phyloP scores from a whole-genome alignment of 192 early-diverging fungal genomes.

The Powellomyces hirtus region DNA sequence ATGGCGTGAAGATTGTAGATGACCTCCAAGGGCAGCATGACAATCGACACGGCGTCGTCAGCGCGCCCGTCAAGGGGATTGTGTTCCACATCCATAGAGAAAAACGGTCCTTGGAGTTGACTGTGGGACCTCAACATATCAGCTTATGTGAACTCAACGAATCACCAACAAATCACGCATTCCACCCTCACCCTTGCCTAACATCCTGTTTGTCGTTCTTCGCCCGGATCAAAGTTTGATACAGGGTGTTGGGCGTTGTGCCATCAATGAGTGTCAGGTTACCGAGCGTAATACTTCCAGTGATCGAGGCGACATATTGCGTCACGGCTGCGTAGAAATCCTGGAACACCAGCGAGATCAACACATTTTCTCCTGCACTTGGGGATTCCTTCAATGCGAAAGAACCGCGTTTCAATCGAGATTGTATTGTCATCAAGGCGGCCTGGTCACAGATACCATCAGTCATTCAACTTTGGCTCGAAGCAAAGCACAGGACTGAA shows the following conservation, averaged over 20 bases:
- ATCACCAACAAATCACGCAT: too few relatives aligned
- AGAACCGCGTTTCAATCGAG: constrained; percentile 73
- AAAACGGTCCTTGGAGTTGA: constrained; percentile 55
- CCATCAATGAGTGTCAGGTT: constrained; percentile 65
- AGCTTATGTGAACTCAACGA: too few relatives aligned
- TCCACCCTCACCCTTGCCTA: background rate
- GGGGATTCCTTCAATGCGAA: constrained; percentile 69
- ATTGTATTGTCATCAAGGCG: constrained; percentile 45
- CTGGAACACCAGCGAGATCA: constrained; percentile 65
- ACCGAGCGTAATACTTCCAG: constrained; percentile 56
- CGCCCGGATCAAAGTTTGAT: constrained; percentile 41
- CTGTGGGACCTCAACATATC: too few relatives aligned
- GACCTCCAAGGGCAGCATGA: constrained; percentile 87
- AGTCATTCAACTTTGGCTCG: too few relatives aligned
- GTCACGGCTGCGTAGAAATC: constrained; percentile 56
- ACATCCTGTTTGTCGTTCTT: constrained; percentile 28
- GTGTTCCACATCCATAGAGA: constrained; percentile 74
- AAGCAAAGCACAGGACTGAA: too few relatives aligned
- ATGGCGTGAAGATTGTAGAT: constrained; percentile 82
- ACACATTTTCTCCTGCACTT: constrained; percentile 38
- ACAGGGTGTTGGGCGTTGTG: constrained; percentile 41
- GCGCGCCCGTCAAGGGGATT: constrained; percentile 88
- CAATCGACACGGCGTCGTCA: constrained; percentile 78
- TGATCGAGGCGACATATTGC: constrained; percentile 55
- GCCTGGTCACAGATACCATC: too few relatives aligned